A percentile compares a stretch with the other conserved stretches of the same genome.
Evolutionary conservation across 352 stramenopile genomes (phyloP).

Genomic region (Globisporangium orthogonon): DNA sequence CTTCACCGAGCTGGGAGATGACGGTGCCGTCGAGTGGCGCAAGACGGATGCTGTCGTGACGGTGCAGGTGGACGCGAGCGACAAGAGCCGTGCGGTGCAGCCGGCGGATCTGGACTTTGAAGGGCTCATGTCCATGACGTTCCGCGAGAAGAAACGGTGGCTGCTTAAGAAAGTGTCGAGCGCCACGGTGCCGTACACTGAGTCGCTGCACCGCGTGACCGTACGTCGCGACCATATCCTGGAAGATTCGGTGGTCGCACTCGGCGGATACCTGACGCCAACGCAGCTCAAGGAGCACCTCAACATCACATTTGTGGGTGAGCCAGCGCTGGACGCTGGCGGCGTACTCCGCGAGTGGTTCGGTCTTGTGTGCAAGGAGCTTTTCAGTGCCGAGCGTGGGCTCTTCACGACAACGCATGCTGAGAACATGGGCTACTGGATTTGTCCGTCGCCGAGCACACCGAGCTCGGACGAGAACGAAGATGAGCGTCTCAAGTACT

Average conservation of each 20-base stretch:
- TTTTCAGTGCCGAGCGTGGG: constrained; percentile 64
- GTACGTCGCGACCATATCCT: constrained; percentile 51
- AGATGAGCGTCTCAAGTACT: constrained; percentile 89
- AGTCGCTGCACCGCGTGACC: constrained; percentile 53
- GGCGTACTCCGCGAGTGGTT: constrained; percentile 84
- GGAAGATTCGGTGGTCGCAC: constrained; percentile 53
- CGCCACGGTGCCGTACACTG: constrained; percentile 50
- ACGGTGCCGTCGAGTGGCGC: constrained; percentile 34
- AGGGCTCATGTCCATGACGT: constrained; percentile 60
- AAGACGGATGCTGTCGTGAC: constrained; percentile 41
- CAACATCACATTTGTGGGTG: constrained; percentile 67
- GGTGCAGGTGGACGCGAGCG: constrained; percentile 33
- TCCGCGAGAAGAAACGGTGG: constrained; percentile 70
- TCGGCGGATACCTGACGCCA: constrained; percentile 25
- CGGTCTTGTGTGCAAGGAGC: constrained; percentile 55
- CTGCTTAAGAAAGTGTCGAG: constrained; percentile 62
- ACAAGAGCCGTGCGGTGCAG: constrained; percentile 17
- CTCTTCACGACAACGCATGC: constrained; percentile 71
- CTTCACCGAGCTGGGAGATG: constrained; percentile 48
- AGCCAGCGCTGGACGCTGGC: constrained; percentile 70
- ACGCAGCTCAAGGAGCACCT: constrained; percentile 50
- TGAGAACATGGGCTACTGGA: constrained; percentile 81
- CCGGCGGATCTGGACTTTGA: constrained; percentile 43
- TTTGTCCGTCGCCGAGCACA: constrained; percentile 44
- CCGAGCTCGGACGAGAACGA: constrained; percentile 20